These are phyloP conservation scores for Malus hybrid DNA, from an alignment of 331 rosid species.

Conservation along the genomic window DNA sequence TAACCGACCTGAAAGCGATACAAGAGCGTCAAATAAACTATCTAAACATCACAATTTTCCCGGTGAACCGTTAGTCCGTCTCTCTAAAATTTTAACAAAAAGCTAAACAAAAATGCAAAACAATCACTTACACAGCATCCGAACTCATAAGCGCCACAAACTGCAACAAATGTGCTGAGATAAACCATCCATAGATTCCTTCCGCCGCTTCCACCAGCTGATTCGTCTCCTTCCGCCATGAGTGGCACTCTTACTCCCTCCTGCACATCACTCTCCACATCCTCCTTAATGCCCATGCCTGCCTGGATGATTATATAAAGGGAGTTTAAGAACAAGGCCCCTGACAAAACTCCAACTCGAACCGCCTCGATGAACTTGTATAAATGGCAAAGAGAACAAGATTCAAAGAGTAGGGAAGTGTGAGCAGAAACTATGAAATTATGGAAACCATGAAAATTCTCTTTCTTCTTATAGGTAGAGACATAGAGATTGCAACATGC, in stretches of 20 bases:
- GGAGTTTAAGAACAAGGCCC: background rate
- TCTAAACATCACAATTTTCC: background rate
- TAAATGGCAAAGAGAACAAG: background rate
- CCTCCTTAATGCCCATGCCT: constrained; percentile 48
- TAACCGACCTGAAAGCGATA: constrained; percentile 66
- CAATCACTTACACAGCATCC: constrained; percentile 38
- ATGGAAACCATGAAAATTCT: background rate
- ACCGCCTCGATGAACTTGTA: background rate
- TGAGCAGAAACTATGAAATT: constrained; percentile 1
- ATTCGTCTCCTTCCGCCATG: constrained; percentile 15
- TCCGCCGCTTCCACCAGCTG: background rate
- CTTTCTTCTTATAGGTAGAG: background rate
- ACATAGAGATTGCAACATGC: background rate
- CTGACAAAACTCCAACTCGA: background rate
- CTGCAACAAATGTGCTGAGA: constrained; percentile 41
- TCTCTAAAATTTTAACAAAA: background rate
- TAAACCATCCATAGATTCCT: constrained; percentile 41
- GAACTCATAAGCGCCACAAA: constrained; percentile 43
- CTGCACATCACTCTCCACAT: constrained; percentile 33
- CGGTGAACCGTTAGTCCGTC: background rate
- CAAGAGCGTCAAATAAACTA: background rate
- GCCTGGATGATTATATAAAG: background rate
- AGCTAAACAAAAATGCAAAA: background rate
- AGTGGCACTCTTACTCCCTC: constrained; percentile 39
- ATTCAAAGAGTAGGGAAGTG: background rate